Evolutionary conservation across 1,284 basidiomycete genomes (phyloP).

Genomic region (Pyrrhoderma noxium): DNA sequence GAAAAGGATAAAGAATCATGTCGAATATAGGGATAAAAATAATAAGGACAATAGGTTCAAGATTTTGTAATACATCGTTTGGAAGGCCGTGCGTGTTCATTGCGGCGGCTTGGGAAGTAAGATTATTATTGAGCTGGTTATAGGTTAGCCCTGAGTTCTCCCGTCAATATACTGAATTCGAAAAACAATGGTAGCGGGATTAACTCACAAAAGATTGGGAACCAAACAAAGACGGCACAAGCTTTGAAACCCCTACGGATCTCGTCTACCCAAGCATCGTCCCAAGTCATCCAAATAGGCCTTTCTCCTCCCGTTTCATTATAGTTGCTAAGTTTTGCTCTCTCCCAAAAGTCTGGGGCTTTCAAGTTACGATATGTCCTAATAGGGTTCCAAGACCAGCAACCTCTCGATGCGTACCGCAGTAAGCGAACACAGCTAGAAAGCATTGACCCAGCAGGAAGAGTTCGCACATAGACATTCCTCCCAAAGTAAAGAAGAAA

Average conservation of each 20-base stretch:
- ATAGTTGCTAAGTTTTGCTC: slow-evolving; percentile 58
- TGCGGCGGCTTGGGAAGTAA: slow-evolving; percentile 69
- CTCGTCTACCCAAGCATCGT: slow-evolving; percentile 80
- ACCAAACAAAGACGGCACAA: slow-evolving; percentile 78
- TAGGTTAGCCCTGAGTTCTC: slow-evolving; percentile 65
- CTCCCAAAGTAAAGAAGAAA: slow-evolving; percentile 61
- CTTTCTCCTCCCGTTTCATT: slow-evolving; percentile 27
- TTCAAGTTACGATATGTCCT: slow-evolving; percentile 41
- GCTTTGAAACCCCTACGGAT: slow-evolving; percentile 78
- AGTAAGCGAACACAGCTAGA: slow-evolving; percentile 43
- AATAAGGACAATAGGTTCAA: slow-evolving; percentile 71
- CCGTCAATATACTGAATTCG: no score
- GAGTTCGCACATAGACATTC: slow-evolving; percentile 58
- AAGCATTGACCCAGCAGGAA: slow-evolving; percentile 77
- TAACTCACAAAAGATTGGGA: slow-evolving; percentile 60
- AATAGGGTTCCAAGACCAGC: slow-evolving; percentile 55
- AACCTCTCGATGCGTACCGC: slow-evolving; percentile 42
- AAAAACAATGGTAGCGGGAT: no score
- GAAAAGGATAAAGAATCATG: slow-evolving; percentile 42
- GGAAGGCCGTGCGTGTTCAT: slow-evolving; percentile 70
- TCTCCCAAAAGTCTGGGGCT: slow-evolving; percentile 72
- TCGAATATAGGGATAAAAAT: slow-evolving; percentile 70
- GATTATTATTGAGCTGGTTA: slow-evolving; percentile 72
- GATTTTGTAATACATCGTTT: slow-evolving; percentile 76
- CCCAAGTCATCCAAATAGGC: slow-evolving; percentile 67